Evolutionary conservation across 2,329 filamentous ascomycete species (phyloP).

Genomic region (Venturia aucupariae): DNA sequence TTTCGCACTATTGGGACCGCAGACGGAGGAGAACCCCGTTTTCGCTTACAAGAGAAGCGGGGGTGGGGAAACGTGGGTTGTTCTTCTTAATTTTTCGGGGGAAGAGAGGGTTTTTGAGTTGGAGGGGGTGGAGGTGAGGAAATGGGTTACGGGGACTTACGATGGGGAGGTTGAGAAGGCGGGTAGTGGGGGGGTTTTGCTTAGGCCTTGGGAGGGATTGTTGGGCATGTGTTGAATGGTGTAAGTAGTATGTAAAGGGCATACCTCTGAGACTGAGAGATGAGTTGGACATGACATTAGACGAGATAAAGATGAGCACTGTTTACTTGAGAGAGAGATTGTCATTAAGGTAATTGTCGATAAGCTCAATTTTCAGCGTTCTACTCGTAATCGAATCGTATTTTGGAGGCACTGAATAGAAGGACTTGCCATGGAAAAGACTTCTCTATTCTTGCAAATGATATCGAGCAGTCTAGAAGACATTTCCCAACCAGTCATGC

Average conservation of each 20-base stretch:
- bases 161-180: constrained; percentile 16
- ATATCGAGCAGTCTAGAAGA: no score
- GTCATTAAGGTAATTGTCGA: no score
- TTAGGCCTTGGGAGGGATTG: constrained; percentile 30
- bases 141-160: constrained; percentile 31
- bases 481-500: no score
- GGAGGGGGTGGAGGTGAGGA: constrained; percentile 18
- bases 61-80: constrained; percentile 22
- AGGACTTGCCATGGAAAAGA: no score
- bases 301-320: no score
- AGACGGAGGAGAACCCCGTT: constrained; percentile 47
- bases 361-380: no score
- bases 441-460: no score
- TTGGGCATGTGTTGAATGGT: constrained; percentile 18
- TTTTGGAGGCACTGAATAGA: no score
- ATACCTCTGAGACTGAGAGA: no score
- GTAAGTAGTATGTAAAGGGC: background rate
- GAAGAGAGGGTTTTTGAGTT: constrained; percentile 17
- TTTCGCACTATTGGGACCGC: constrained; percentile 46
- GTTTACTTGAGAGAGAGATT: no score
- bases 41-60: constrained; percentile 28
- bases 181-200: constrained; percentile 20
- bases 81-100: constrained; percentile 27
- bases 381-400: no score
- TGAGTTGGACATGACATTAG: no score